phyloP scores from a whole-genome alignment of 306 rosid genomes.

The Prunus mongolica region DNA sequence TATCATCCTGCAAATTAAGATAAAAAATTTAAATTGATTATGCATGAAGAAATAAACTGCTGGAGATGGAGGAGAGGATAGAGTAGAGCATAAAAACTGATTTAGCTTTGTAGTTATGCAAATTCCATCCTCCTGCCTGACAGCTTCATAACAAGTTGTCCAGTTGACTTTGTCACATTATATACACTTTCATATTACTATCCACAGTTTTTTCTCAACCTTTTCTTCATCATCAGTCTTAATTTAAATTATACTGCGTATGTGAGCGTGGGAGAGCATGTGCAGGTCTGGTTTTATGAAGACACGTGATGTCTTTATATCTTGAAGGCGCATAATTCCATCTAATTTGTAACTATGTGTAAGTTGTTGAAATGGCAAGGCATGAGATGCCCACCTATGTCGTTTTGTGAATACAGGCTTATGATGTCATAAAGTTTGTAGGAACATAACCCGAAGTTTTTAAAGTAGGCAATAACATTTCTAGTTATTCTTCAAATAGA shows the following conservation, averaged over 20 bases:
- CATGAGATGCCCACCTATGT: not conserved
- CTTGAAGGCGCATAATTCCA: too few relatives aligned
- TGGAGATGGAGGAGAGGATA: not conserved
- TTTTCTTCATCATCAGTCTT: not conserved
- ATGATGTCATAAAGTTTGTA: not conserved
- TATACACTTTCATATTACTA: not conserved
- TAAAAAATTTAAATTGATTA: not conserved
- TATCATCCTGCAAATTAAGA: conserved; percentile 42
- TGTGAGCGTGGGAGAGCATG: not conserved
- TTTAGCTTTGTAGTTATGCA: not conserved
- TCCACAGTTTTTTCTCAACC: not conserved
- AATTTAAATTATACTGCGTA: not conserved
- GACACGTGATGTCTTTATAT: too few relatives aligned
- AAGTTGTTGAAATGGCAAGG: not conserved
- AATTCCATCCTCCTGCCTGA: not conserved
- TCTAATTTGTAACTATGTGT: not conserved
- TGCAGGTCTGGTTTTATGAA: not conserved
- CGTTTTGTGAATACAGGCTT: not conserved
- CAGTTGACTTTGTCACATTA: not conserved
- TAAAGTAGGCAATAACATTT: not conserved
- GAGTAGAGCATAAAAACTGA: not conserved
- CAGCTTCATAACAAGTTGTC: not conserved
- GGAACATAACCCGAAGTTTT: not conserved
- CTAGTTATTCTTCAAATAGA: not conserved
- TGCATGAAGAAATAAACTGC: not conserved